These are phyloP conservation scores for Psilocybe azurescens DNA, from an alignment of 768 basidiomycete species.

Conservation along the genomic window DNA sequence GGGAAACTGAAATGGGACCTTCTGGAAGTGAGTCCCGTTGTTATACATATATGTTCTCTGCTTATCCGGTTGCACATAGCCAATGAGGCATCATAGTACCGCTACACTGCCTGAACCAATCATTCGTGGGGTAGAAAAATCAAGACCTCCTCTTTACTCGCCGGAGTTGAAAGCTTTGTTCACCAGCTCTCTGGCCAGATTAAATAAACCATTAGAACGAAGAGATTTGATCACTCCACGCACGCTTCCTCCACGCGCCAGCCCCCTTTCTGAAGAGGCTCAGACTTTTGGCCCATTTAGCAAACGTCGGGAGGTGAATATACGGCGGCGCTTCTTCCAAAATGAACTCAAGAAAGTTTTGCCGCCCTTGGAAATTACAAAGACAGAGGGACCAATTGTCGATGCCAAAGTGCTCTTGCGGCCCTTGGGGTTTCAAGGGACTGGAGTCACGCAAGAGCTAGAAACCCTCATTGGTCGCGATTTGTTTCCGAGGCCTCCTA, in stretches of 20 bases:
- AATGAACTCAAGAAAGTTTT: slow-evolving; percentile 56
- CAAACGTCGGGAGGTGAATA: slow-evolving; percentile 76
- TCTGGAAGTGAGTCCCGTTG: slow-evolving; percentile 53
- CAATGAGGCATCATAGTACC: slow-evolving; percentile 54
- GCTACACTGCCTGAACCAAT: slow-evolving; percentile 48
- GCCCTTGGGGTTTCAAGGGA: slow-evolving; percentile 46
- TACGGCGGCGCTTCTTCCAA: slow-evolving; percentile 69
- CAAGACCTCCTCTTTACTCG: slow-evolving; percentile 70
- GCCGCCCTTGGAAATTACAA: slow-evolving; percentile 57
- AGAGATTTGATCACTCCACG: slow-evolving; percentile 54
- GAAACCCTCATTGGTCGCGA: slow-evolving; percentile 45
- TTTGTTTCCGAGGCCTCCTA: slow-evolving; percentile 22
- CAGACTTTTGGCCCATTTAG: slow-evolving; percentile 67
- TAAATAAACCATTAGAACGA: slow-evolving; percentile 47
- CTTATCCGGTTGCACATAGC: slow-evolving; percentile 40
- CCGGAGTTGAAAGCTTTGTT: slow-evolving; percentile 66
- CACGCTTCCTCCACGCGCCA: slow-evolving; percentile 58
- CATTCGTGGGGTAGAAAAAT: slow-evolving; percentile 55
- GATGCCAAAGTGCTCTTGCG: not conserved
- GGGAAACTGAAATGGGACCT: slow-evolving; percentile 75
- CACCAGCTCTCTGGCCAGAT: slow-evolving; percentile 52
- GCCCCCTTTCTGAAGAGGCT: slow-evolving; percentile 63
- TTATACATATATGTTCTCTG: not conserved
- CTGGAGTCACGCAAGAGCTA: slow-evolving; percentile 48
- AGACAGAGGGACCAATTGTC: not conserved